phyloP scores from a whole-genome alignment of 495 filamentous ascomycete species.

The Tuber borchii region DNA sequence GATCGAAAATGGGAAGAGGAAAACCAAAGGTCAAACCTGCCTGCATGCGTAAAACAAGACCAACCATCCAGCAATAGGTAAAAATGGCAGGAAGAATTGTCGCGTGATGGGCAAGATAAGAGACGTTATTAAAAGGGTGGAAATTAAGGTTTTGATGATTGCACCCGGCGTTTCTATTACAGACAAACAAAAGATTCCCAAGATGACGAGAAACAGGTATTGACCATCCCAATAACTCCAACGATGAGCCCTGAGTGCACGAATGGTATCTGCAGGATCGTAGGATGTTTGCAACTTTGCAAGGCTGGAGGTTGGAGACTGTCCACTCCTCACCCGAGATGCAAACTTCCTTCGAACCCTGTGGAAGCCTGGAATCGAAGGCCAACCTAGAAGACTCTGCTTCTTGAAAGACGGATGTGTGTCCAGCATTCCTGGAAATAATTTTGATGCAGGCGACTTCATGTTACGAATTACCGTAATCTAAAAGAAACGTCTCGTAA shows the following conservation, averaged over 20 bases:
- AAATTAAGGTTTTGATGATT: constrained; percentile 62
- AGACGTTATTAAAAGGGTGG: constrained; percentile 58
- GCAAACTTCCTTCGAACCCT: constrained; percentile 49
- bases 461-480: constrained; percentile 10
- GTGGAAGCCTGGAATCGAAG: constrained; percentile 36
- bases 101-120: constrained; percentile 76
- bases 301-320: constrained; percentile 66
- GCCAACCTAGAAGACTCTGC: constrained; percentile 38
- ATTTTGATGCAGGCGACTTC: constrained; percentile 38
- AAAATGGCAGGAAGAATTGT: constrained; percentile 85
- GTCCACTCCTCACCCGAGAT: constrained; percentile 64
- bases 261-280: constrained; percentile 67
- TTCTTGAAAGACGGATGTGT: constrained; percentile 35
- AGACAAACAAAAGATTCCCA: constrained; percentile 73
- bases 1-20: constrained; percentile 13
- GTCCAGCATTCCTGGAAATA: constrained; percentile 40
- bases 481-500: not conserved
- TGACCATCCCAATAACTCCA: constrained; percentile 87
- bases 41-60: constrained; percentile 85
- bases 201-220: constrained; percentile 65
- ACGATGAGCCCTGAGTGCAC: constrained; percentile 63
- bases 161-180: constrained; percentile 70
- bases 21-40: constrained; percentile 52
- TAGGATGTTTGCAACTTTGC: constrained; percentile 73
- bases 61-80: constrained; percentile 77